These are phyloP conservation scores for Globisporangium iwayamae DNA, from an alignment of 352 stramenopile genomes.

Conservation along the genomic window DNA sequence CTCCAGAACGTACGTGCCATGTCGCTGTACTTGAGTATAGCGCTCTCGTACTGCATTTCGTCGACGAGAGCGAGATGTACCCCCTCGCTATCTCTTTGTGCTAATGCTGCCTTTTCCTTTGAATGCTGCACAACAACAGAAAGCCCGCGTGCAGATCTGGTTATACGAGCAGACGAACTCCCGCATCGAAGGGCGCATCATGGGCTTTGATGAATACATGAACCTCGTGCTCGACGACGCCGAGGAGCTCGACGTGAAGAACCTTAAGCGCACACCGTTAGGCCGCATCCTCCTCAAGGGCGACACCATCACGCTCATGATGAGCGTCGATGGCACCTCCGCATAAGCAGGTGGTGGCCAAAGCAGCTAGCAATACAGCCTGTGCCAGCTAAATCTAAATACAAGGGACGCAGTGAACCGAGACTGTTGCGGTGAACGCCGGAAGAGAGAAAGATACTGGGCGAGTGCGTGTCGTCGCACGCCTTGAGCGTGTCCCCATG, in stretches of 20 bases:
- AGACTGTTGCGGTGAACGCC: background rate
- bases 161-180: slow-evolving; percentile 99
- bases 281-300: slow-evolving; percentile 99
- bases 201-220: slow-evolving; percentile 99
- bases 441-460: background rate
- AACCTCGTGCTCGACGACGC: slow-evolving; percentile 99
- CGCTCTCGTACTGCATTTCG: background rate
- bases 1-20: slow-evolving; percentile 91
- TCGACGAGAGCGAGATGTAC: background rate
- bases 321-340: slow-evolving; percentile 67
- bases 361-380: background rate
- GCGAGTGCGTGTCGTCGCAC: background rate
- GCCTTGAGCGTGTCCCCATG: background rate
- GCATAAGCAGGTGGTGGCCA: background rate
- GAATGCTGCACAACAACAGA: slow-evolving; percentile 36
- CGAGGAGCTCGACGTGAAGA: slow-evolving; percentile 95
- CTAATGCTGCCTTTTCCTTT: slow-evolving; percentile 11
- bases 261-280: slow-evolving; percentile 90
- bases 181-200: slow-evolving; percentile 99
- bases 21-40: background rate
- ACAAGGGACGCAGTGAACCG: background rate
- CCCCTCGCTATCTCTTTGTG: background rate
- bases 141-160: slow-evolving; percentile 98
- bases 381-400: background rate
- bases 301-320: slow-evolving; percentile 99